Evolutionary conservation across 2,329 filamentous ascomycete species (phyloP), one percentile per base, ranked within the genome.

Genomic region (Cladosporium sp.): DNA sequence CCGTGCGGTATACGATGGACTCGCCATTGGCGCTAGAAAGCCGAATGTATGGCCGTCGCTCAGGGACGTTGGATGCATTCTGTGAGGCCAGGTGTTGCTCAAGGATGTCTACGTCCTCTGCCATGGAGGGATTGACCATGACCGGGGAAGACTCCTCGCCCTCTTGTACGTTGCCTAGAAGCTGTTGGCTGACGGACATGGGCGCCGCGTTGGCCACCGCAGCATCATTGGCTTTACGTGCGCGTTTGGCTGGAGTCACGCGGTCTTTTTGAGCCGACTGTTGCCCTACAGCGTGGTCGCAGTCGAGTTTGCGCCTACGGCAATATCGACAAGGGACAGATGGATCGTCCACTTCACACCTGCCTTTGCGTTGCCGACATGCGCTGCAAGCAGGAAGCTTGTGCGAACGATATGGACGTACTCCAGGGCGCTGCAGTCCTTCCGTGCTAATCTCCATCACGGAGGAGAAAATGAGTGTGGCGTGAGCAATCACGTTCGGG

Each of bases 21-120:
- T 79, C 74, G 23, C 80, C 76, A 6, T 72, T 68, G 62, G 76
- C 80, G 62, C 80, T 83, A 1, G 81, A 82, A 35, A 85, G 80
- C 8, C 83, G 81, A 56, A 83, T 82, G 66, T 85, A 85, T 18
- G 79, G 80, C 33, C 79, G 80, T 31, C 28, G 18, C 29, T 73
- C 64, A 12, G 67, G 65, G 21, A 75, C 72, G 11, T 67, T 69
- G 11, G 68, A 70, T 11, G 69, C 52, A 16, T 71, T 69, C 31
- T 76, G 73, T 56, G 78, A 72, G 2, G 73, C 74, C 23, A 80
- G 75, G 46, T 80, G 78, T 35, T 76, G 74, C 49, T 79, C 76
- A 18, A 80, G 71, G 5, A 79, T 75, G 23, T 80, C 74, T 8
- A 80, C 71, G 60, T 80, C 79, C 64, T 80, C 79, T 0, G 78